These are phyloP conservation scores for Austroboletus novae-zelandiae DNA, from an alignment of 1,284 basidiomycete species.

Conservation along the genomic window DNA sequence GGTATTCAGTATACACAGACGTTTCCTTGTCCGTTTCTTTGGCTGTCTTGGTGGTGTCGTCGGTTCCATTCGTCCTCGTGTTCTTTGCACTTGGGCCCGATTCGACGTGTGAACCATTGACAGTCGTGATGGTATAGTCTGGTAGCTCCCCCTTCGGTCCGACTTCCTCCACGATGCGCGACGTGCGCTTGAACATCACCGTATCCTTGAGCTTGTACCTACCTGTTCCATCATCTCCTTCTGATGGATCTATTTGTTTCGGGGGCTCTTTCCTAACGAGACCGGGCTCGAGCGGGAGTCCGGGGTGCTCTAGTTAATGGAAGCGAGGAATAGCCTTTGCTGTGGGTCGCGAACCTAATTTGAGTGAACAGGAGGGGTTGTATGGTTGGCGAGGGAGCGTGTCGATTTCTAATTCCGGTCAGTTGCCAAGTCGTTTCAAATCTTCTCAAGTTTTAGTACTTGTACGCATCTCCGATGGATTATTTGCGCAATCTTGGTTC, in stretches of 20 bases:
- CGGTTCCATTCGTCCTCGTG: not conserved
- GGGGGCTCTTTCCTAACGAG: slow-evolving; percentile 48
- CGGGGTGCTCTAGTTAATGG: slow-evolving; percentile 75
- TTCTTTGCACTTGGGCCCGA: not conserved
- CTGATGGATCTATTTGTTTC: slow-evolving; percentile 34
- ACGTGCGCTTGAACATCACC: slow-evolving; percentile 14
- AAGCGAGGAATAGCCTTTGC: slow-evolving; percentile 73
- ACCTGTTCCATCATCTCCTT: slow-evolving; percentile 37
- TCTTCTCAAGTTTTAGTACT: not conserved
- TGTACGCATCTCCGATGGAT: slow-evolving; percentile 60
- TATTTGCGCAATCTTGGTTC: slow-evolving; percentile 81
- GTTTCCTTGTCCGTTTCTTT: slow-evolving; percentile 9
- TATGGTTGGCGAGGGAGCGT: too few species aligned
- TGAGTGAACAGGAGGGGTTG: too few species aligned
- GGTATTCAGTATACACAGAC: slow-evolving; percentile 5
- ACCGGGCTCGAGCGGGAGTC: slow-evolving; percentile 57
- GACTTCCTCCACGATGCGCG: slow-evolving; percentile 29
- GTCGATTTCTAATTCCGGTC: too few species aligned
- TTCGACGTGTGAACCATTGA: slow-evolving; percentile 1
- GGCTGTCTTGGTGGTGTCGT: slow-evolving; percentile 4
- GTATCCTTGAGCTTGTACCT: slow-evolving; percentile 21
- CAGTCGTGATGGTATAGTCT: slow-evolving; percentile 22
- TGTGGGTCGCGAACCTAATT: slow-evolving; percentile 70
- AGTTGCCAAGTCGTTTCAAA: not conserved
- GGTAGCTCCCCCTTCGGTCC: slow-evolving; percentile 38